phyloP scores from a whole-genome alignment of 495 filamentous ascomycete genomes.

The Thozetella sp. region DNA sequence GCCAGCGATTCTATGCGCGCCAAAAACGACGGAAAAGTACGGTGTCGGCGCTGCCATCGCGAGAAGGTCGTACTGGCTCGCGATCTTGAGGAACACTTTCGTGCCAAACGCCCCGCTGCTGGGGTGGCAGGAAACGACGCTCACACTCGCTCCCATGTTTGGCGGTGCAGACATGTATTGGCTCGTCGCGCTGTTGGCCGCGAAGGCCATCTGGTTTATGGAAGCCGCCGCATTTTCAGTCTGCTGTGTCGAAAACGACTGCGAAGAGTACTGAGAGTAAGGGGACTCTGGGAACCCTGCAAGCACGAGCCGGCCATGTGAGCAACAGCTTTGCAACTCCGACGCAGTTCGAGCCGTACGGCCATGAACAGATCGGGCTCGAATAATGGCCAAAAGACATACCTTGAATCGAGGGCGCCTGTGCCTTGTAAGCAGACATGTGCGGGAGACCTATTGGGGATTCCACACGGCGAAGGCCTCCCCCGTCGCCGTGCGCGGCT shows the following conservation, averaged over 20 bases:
- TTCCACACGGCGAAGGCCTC: slow-evolving; percentile 43
- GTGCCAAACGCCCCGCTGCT: slow-evolving; percentile 67
- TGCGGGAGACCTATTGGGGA: slow-evolving; percentile 53
- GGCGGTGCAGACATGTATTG: slow-evolving; percentile 52
- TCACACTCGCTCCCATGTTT: slow-evolving; percentile 33
- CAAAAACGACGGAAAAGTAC: slow-evolving; percentile 73
- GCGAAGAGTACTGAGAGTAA: slow-evolving; percentile 43
- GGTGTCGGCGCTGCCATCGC: slow-evolving; percentile 57
- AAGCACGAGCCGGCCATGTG: slow-evolving; percentile 1
- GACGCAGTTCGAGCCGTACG: slow-evolving; percentile 11
- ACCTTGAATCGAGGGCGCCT: slow-evolving; percentile 50
- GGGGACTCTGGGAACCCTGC: slow-evolving; percentile 52
- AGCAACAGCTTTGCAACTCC: slow-evolving; percentile 30
- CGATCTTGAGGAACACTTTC: slow-evolving; percentile 71
- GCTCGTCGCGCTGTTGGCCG: slow-evolving; percentile 48
- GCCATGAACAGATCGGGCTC: background rate
- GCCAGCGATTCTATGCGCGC: slow-evolving; percentile 65
- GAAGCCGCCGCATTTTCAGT: slow-evolving; percentile 48
- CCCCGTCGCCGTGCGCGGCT: slow-evolving; percentile 44
- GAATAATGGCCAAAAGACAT: slow-evolving; percentile 15
- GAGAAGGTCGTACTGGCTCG: slow-evolving; percentile 66
- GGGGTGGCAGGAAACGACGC: slow-evolving; percentile 70
- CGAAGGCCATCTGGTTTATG: slow-evolving; percentile 55
- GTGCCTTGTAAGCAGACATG: slow-evolving; percentile 46
- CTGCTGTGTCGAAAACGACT: slow-evolving; percentile 37